Base-by-base conservation (phyloP, 2,329 filamentous ascomycete species). In the Ophiostoma himal-ulmi region DNA sequence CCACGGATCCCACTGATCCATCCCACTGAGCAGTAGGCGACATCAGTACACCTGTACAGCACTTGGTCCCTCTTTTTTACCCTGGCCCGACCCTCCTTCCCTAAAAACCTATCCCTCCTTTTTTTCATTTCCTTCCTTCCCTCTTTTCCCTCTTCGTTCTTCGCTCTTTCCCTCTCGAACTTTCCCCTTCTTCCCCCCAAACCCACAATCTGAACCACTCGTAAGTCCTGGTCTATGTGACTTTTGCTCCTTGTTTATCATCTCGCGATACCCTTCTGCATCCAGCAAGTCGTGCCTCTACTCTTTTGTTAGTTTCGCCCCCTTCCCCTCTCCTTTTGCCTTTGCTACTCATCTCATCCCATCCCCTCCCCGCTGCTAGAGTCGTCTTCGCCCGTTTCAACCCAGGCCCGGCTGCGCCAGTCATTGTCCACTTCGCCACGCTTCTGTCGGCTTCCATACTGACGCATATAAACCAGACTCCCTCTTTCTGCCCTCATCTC, bases 381-480 rank as follows among this genome's bases (percentile, higher is more conserved):
- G 36, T 34, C n/a, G 37, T 30, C 34, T 30, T n/a, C 1, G n/a
- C 41, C 30, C 26, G 5, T 14, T 26, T 26, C 17, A 57, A 34
- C 14, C 54, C 34, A 20, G 30, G 13, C 52, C 57, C 62, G 41
- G 36, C 70, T 52, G 62, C 52, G 60, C 36, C 69, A 67, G 48
- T 41, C 64, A 66, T 44, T 57, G 69, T 54, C 54, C 8, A 67
- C 44, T 70, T 72, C 71, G 71, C 71, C 69, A 69, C 60, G 52
- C 65, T 72, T 72, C 71, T 69, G 8, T 67, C 39, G 37, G 69
- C 34, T 72, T 70, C 69, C 71, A 72, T 68, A 70, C 69, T 69
- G 69, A 70, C 71, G 26, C 30, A 68, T 72, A 69, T 69, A 70
- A 67, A 67, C 13, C 37, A 41, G 20, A 8, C 13, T 14, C 11